A percentile compares a stretch with the other conserved stretches of the same genome.
These are phyloP conservation scores for Puccinia polysora DNA, from an alignment of 1,284 basidiomycete species.

Conservation along the genomic window DNA sequence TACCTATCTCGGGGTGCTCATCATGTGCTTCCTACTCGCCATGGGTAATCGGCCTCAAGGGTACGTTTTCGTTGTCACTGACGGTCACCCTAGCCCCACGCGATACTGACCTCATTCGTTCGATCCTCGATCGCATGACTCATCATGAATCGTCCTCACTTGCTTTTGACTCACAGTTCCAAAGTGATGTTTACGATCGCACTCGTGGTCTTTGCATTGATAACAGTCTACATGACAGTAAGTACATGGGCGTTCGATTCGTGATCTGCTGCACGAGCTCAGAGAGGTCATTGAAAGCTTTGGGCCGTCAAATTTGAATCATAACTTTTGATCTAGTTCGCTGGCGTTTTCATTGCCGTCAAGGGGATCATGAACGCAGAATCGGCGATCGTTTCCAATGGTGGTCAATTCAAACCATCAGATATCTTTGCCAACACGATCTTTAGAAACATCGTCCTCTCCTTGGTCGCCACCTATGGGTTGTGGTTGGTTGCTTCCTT, in stretches of 20 bases:
- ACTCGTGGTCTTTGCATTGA: slow-evolving; percentile 75
- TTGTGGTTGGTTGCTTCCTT: slow-evolving; percentile 74
- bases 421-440: slow-evolving; percentile 69
- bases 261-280: too few relatives aligned
- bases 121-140: neutral
- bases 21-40: slow-evolving; percentile 83
- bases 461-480: slow-evolving; percentile 76
- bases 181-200: slow-evolving; percentile 75
- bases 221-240: slow-evolving; percentile 89
- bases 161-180: slow-evolving; percentile 52
- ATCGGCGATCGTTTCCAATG: slow-evolving; percentile 54
- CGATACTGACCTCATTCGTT: neutral
- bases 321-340: slow-evolving; percentile 57
- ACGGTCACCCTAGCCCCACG: too few relatives aligned
- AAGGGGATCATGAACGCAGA: slow-evolving; percentile 62
- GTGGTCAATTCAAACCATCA: slow-evolving; percentile 57
- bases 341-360: slow-evolving; percentile 73
- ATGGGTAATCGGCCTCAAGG: slow-evolving; percentile 91
- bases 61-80: slow-evolving; percentile 52
- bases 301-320: too few relatives aligned
- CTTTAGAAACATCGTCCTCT: slow-evolving; percentile 79
- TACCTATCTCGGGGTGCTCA: slow-evolving; percentile 76
- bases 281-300: too few relatives aligned
- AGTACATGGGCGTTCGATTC: slow-evolving; percentile 48
- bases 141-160: neutral